These are phyloP conservation scores for Tulasnella sp. DNA, from an alignment of 768 basidiomycete species.

Conservation along the genomic window DNA sequence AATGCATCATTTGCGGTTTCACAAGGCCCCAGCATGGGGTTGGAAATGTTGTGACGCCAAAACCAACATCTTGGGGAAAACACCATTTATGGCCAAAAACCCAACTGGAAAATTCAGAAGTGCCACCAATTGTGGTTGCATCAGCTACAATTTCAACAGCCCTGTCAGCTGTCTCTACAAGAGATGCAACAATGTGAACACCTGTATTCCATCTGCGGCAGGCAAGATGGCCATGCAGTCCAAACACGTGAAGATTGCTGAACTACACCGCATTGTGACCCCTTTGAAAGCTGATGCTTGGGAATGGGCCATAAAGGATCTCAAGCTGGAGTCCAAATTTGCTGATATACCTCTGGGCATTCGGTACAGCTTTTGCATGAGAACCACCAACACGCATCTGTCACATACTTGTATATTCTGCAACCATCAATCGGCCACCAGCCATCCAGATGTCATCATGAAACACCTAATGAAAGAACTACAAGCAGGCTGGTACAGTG, in stretches of 20 bases:
- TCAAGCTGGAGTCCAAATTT: not conserved
- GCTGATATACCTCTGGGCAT: not conserved
- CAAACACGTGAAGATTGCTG: not conserved
- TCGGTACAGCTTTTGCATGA: not conserved
- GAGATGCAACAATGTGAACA: not conserved
- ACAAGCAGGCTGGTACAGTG: not conserved
- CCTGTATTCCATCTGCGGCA: not conserved
- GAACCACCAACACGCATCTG: not conserved
- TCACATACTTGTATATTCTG: not conserved
- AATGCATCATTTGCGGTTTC: not conserved
- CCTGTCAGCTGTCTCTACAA: too few relatives aligned
- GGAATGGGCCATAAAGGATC: not conserved
- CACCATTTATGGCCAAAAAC: not conserved
- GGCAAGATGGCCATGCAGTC: not conserved
- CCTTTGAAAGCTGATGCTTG: not conserved
- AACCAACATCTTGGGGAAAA: not conserved
- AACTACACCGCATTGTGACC: not conserved
- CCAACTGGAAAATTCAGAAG: too few relatives aligned
- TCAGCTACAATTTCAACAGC: too few relatives aligned
- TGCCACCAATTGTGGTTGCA: too few relatives aligned
- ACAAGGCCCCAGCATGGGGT: not conserved
- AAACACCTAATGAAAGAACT: constrained; percentile 12
- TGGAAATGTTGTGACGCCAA: constrained; percentile 10
- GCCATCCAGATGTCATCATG: not conserved
- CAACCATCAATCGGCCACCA: not conserved